These are phyloP conservation scores for Naganishia vishniacii DNA, from an alignment of 768 basidiomycete genomes.

Conservation along the genomic window DNA sequence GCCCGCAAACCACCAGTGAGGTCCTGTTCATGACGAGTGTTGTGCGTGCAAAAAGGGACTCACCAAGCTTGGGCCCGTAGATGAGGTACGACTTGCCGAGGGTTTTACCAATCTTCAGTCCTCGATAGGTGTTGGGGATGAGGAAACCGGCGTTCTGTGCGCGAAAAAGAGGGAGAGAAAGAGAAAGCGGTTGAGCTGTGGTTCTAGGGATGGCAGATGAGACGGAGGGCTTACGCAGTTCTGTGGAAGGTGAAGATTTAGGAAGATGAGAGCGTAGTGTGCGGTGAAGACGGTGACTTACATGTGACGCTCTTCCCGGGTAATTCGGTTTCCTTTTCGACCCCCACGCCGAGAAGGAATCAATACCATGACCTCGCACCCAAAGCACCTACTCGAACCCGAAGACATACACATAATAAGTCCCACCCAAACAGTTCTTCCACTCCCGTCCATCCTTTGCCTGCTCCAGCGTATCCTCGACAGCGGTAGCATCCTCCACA, in stretches of 20 bases:
- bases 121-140: conserved; percentile 61
- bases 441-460: conserved; percentile 57
- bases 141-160: conserved; percentile 85
- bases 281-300: conserved; percentile 52
- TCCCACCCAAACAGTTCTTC: conserved; percentile 63
- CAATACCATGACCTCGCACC: neutral
- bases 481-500: conserved; percentile 30
- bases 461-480: conserved; percentile 49
- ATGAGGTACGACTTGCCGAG: conserved; percentile 73
- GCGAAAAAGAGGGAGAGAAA: neutral
- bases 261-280: too few species aligned
- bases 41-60: conserved; percentile 43
- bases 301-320: conserved; percentile 83
- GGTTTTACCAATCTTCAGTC: conserved; percentile 62
- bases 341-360: too few species aligned
- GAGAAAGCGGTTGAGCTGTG: too few species aligned
- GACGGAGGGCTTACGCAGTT: conserved; percentile 39
- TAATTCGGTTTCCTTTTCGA: conserved; percentile 58
- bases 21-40: neutral
- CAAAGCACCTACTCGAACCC: neutral
- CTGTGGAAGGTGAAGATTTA: too few species aligned
- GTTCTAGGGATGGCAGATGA: too few species aligned
- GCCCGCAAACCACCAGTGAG: neutral
- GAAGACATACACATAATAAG: conserved; percentile 45
- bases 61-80: conserved; percentile 73